phyloP scores from a whole-genome alignment of 2,329 filamentous ascomycete species.

The Talaromyces atroroseus region DNA sequence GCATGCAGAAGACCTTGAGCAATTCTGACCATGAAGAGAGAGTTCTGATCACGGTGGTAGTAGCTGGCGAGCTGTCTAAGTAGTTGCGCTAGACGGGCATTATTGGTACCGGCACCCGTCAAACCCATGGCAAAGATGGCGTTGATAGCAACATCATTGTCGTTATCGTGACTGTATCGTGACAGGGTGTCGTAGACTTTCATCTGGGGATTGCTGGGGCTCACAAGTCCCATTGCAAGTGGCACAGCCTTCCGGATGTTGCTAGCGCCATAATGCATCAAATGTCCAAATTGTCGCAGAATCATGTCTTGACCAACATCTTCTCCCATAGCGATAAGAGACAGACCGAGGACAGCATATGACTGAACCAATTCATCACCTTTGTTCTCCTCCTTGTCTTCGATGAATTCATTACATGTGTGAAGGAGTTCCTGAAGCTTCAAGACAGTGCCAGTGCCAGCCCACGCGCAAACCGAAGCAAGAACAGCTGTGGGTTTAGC shows the following conservation, averaged over 20 bases:
- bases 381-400: conserved; percentile 90
- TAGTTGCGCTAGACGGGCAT: conserved; percentile 89
- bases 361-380: conserved; percentile 92
- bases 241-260: conserved; percentile 97
- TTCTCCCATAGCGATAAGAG: conserved; percentile 94
- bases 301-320: conserved; percentile 99
- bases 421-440: conserved; percentile 97
- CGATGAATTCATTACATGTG: conserved; percentile 96
- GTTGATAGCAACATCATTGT: conserved; percentile 96
- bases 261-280: conserved; percentile 98
- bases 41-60: conserved; percentile 94
- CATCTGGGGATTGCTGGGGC: conserved; percentile 98
- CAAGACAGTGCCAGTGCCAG: conserved; percentile 90
- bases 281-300: conserved; percentile 88
- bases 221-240: conserved; percentile 92
- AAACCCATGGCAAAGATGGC: conserved; percentile 99
- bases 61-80: conserved; percentile 93
- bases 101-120: conserved; percentile 93
- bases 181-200: conserved; percentile 99
- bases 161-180: conserved; percentile 96
- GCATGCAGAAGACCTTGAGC: conserved; percentile 96
- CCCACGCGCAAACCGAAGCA: conserved; percentile 96
- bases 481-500: conserved; percentile 91
- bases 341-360: conserved; percentile 91
- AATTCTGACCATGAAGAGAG: conserved; percentile 98